Conservation (phyloP, 148 eudicot genomes). For the Limonium bicolor region DNA sequence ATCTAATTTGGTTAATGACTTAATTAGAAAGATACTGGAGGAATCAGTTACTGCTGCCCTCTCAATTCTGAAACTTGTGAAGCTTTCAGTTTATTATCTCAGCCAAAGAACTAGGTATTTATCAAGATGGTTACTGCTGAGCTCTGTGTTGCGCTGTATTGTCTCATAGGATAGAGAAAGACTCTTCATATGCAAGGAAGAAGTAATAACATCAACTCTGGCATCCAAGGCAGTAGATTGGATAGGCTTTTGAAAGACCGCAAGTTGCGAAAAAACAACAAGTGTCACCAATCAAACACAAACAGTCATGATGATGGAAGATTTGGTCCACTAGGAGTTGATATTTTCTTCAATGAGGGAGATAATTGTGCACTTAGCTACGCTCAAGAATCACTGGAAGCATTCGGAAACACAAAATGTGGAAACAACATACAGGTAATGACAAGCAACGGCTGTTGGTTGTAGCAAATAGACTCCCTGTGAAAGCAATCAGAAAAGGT, state of each 20-base stretch:
- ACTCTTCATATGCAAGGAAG: conserved; percentile 10
- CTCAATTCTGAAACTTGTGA: no score
- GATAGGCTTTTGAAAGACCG: conserved; percentile 43
- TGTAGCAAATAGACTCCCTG: conserved; percentile 67
- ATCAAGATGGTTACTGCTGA: no score
- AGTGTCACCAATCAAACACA: conserved; percentile 16
- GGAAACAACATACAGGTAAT: conserved; percentile 8
- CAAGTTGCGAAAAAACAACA: conserved; percentile 29
- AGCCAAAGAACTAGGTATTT: no score
- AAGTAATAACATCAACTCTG: conserved; percentile 6
- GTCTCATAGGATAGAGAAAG: no score
- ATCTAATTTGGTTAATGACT: no score
- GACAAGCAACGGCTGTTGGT: conserved; percentile 44
- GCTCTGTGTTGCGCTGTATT: no score
- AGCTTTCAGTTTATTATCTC: no score
- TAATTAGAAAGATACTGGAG: no score
- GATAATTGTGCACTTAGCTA: conserved; percentile 18
- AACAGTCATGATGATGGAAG: conserved; percentile 6
- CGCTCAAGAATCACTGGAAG: conserved; percentile 23
- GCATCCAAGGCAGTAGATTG: conserved; percentile 26
- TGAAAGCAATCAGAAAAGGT: conserved; percentile 39
- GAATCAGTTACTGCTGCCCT: no score
- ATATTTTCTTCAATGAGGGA: conserved; percentile 16
- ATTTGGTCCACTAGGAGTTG: conserved; percentile 13
- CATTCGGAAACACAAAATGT: conserved; percentile 8